Percentiles rank a stretch among this genome's conserved stretches.
phyloP scores from a whole-genome alignment of 2,329 filamentous ascomycete genomes.

The Xylaria digitata region DNA sequence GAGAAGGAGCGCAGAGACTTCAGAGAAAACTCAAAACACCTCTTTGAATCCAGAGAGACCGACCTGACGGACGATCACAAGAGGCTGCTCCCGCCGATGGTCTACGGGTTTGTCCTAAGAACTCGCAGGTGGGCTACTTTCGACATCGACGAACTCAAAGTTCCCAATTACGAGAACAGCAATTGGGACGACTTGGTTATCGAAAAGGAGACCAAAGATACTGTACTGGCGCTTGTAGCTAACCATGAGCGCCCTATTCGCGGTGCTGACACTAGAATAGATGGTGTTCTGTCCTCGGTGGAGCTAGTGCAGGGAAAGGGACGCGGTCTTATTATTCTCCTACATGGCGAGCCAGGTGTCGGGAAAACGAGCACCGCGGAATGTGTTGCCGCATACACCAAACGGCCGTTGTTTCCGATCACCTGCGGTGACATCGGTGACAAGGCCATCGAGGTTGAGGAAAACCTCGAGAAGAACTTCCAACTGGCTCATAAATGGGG shows the following conservation, averaged over 20 bases:
- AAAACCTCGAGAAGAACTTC: conserved; percentile 12
- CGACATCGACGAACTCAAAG: neutral
- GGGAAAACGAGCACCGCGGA: conserved; percentile 13
- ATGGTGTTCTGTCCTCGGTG: neutral
- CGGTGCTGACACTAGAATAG: neutral
- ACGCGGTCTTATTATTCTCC: conserved; percentile 9
- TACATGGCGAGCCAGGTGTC: conserved; percentile 13
- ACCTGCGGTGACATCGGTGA: conserved; percentile 19
- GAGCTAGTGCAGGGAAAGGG: conserved; percentile 11
- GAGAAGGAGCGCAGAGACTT: neutral
- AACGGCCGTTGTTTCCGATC: conserved; percentile 6
- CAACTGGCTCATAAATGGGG: conserved; percentile 13
- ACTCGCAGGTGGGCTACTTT: neutral
- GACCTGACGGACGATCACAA: neutral
- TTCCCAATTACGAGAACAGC: neutral
- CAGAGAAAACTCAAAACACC: neutral
- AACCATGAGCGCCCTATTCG: neutral
- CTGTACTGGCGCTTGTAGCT: neutral
- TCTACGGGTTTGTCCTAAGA: conserved; percentile 2
- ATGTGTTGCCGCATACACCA: neutral
- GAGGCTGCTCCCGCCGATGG: neutral
- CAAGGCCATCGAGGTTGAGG: conserved; percentile 10
- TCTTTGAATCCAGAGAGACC: neutral
- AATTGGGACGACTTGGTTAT: neutral
- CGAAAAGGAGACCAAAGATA: neutral